Percentiles rank a stretch among this genome's conserved stretches.
Conservation (phyloP, 1,284 basidiomycete species). For the Marasmius oreades region DNA sequence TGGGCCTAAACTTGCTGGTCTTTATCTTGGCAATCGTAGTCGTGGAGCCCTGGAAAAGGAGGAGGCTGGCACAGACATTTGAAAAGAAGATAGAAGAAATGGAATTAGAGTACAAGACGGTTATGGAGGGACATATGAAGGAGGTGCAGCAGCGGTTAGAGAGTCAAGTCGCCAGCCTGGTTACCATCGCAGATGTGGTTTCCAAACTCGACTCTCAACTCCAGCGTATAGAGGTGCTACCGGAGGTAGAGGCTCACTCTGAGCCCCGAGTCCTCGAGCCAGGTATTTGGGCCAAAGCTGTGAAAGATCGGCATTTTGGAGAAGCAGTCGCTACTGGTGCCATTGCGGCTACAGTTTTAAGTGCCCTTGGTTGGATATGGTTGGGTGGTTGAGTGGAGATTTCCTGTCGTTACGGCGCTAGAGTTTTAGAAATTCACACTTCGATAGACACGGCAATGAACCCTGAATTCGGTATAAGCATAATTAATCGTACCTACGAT, state of each 20-base stretch:
- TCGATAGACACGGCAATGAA: constrained; percentile 46
- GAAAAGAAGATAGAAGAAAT: constrained; percentile 82
- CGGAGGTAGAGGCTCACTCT: neutral
- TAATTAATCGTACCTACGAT: neutral
- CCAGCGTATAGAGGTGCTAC: constrained; percentile 5
- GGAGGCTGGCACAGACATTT: constrained; percentile 79
- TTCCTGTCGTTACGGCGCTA: neutral
- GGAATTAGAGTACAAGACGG: constrained; percentile 49
- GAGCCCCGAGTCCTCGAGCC: constrained; percentile 5
- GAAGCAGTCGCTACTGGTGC: constrained; percentile 14
- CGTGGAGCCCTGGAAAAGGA: constrained; percentile 93
- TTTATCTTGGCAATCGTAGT: constrained; percentile 85
- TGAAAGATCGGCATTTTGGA: constrained; percentile 14
- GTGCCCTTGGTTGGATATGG: constrained; percentile 15
- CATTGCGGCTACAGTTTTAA: constrained; percentile 11
- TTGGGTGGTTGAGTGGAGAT: constrained; percentile 9
- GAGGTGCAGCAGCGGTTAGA: constrained; percentile 49
- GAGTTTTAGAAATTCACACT: constrained; percentile 27
- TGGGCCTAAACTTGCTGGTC: constrained; percentile 83
- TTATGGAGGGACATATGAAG: constrained; percentile 44
- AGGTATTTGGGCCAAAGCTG: constrained; percentile 11
- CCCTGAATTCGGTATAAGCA: constrained; percentile 25
- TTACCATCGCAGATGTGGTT: constrained; percentile 6
- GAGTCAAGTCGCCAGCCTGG: constrained; percentile 36
- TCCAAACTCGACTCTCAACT: constrained; percentile 6